These are phyloP conservation scores for Clavispora carvajalis DNA, from an alignment of 805 yeast species.

Conservation along the genomic window DNA sequence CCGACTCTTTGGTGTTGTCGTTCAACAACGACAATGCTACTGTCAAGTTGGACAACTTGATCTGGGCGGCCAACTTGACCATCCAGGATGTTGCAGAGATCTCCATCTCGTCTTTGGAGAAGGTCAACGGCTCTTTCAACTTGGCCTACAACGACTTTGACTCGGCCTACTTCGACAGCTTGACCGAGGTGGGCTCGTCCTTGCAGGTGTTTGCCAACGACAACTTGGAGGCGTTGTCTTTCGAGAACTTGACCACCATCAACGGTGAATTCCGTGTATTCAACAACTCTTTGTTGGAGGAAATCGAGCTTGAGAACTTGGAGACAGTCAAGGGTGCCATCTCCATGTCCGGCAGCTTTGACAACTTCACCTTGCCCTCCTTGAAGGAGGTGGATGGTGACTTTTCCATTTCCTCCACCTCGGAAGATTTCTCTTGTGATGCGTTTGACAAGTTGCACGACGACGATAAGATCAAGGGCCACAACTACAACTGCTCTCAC, in stretches of 20 bases:
- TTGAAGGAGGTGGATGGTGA: constrained; percentile 39
- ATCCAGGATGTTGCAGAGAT: constrained; percentile 35
- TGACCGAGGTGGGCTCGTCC: constrained; percentile 35
- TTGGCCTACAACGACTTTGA: constrained; percentile 38
- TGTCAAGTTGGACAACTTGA: constrained; percentile 28
- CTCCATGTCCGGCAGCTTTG: constrained; percentile 31
- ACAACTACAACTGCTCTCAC: constrained; percentile 38
- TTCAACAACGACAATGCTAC: constrained; percentile 33
- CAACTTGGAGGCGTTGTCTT: constrained; percentile 28
- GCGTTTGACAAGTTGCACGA: constrained; percentile 30
- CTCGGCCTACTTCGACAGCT: constrained; percentile 22
- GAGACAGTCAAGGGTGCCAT: constrained; percentile 37
- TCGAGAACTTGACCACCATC: constrained; percentile 27
- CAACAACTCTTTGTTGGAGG: constrained; percentile 37
- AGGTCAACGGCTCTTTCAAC: constrained; percentile 37
- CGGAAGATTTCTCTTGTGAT: constrained; percentile 34
- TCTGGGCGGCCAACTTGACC: constrained; percentile 41
- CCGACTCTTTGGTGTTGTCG: constrained; percentile 32
- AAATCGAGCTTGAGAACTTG: constrained; percentile 25
- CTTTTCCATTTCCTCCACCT: constrained; percentile 29
- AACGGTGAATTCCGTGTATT: constrained; percentile 38
- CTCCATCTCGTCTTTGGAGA: constrained; percentile 26
- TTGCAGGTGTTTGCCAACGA: constrained; percentile 39
- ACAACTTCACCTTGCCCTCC: constrained; percentile 33
- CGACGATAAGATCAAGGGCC: constrained; percentile 34